These are phyloP conservation scores for Yarrowia alimentaria DNA, from an alignment of 805 yeast genomes.

Conservation along the genomic window DNA sequence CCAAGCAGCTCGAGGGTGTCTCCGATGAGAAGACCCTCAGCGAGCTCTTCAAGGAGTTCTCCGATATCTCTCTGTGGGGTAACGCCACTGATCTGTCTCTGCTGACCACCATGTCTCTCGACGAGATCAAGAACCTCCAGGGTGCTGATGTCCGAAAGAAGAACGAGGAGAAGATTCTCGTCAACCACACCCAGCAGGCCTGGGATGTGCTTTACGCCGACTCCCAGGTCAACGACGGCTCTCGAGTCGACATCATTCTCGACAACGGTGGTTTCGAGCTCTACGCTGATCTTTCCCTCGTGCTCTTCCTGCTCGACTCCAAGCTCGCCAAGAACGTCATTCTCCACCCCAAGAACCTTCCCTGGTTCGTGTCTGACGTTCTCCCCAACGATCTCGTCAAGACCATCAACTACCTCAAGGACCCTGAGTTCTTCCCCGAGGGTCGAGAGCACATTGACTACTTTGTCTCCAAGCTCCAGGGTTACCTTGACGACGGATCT, in stretches of 20 bases:
- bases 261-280: conserved; percentile 96
- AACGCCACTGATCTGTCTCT: conserved; percentile 94
- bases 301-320: conserved; percentile 67
- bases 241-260: conserved; percentile 74
- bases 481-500: conserved; percentile 48
- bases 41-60: conserved; percentile 72
- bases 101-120: conserved; percentile 66
- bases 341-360: conserved; percentile 84
- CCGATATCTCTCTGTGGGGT: conserved; percentile 94
- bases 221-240: conserved; percentile 33
- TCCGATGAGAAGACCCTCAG: conserved; percentile 47
- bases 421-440: conserved; percentile 48
- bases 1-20: conserved; percentile 36
- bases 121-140: conserved; percentile 87
- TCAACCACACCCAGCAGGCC: conserved; percentile 68
- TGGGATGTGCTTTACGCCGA: conserved; percentile 48
- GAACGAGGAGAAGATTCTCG: conserved; percentile 73
- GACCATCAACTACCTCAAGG: conserved; percentile 56
- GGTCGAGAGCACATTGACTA: conserved; percentile 49
- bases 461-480: conserved; percentile 48
- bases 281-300: conserved; percentile 73
- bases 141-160: conserved; percentile 83
- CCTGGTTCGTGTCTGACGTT: conserved; percentile 98
- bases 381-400: conserved; percentile 73
- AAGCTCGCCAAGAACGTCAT: conserved; percentile 62